Evolutionary conservation across 2,329 filamentous ascomycete genomes (phyloP).

Genomic region (Raffaelea arxii): DNA sequence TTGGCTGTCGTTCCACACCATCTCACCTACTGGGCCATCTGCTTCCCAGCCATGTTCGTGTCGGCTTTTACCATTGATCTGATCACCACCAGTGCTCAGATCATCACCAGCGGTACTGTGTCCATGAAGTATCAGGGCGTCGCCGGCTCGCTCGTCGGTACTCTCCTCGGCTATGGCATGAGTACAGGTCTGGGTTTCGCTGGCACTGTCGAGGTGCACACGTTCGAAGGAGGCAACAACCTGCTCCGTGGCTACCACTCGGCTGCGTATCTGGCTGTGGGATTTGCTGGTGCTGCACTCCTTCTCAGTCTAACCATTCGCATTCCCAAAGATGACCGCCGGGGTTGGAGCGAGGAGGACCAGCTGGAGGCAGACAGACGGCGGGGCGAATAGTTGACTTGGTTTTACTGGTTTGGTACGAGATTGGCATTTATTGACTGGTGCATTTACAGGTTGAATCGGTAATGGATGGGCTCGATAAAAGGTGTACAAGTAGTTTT

Average conservation of each 20-base stretch:
- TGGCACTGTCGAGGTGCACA: slow-evolving; percentile 22
- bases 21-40: slow-evolving; percentile 27
- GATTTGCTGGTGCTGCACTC: not conserved
- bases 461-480: too few relatives aligned
- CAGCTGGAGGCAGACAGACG: not conserved
- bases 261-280: not conserved
- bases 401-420: too few relatives aligned
- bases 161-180: slow-evolving; percentile 21
- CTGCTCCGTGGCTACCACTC: slow-evolving; percentile 20
- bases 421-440: too few relatives aligned
- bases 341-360: not conserved
- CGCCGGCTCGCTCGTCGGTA: slow-evolving; percentile 36
- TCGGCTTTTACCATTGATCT: slow-evolving; percentile 34
- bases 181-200: slow-evolving; percentile 22
- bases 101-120: slow-evolving; percentile 43
- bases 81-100: slow-evolving; percentile 38
- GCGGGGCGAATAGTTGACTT: not conserved
- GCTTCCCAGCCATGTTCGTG: slow-evolving; percentile 28
- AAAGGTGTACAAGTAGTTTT: too few relatives aligned
- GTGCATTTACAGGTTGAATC: too few relatives aligned
- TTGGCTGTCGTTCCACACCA: not conserved
- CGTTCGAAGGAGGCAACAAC: slow-evolving; percentile 5
- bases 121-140: slow-evolving; percentile 36
- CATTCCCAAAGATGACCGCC: not conserved
- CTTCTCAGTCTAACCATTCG: not conserved